Evolutionary conservation across 2,329 filamentous ascomycete species (phyloP), one percentile per base, ranked within the genome.

Genomic region (Diplodia sapinea): DNA sequence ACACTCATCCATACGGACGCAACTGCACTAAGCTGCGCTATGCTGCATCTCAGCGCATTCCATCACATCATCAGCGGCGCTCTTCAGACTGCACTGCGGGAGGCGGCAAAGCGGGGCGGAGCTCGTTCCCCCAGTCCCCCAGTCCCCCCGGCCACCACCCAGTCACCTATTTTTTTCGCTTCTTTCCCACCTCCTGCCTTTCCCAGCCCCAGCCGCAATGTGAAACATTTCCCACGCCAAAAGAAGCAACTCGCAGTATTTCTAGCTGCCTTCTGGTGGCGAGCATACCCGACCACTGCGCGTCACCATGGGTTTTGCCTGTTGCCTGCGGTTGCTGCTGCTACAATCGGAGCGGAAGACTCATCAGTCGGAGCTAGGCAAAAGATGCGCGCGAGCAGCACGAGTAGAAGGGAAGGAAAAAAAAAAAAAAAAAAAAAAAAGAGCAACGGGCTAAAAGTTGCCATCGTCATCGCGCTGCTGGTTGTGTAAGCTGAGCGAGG

Each of bases 191-290:
- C 26, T 31, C 51, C 51, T 20, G 23, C 17, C 7, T 5, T 29
- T 38, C 40, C 29, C 40, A 50, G 57, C 57, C 40, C 56, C 57
- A 20, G 3, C 29, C 31, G 40, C n/a, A 26, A 31, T 38, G 23
- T 63, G 59, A 63, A 47, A 63, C 59, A 63, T 36, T 63, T 62
- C 23, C 47, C 26, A 8, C 38, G 17, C 43, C 38, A 6, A 17
- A 31, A n/a, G 8, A 55, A 29, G 51, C 13, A 54, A 31, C 38
- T 17, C 26, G 5, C 38, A 54, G 26, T 17, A 11, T 26, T 61
- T 61, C 56, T 61, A 50, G 56, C 26, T 61, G 56, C 56, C 40
- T 61, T 50, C 26, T 33, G 40, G 56, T 61, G 56, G 56, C 56
- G 36, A 36, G 55, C 51, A 33, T 26, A 26, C 51, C 29, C 51